Evolutionary conservation across 352 stramenopile species (phyloP), one percentile per base, ranked within the genome.

Genomic region (Globisporangium yorkense): DNA sequence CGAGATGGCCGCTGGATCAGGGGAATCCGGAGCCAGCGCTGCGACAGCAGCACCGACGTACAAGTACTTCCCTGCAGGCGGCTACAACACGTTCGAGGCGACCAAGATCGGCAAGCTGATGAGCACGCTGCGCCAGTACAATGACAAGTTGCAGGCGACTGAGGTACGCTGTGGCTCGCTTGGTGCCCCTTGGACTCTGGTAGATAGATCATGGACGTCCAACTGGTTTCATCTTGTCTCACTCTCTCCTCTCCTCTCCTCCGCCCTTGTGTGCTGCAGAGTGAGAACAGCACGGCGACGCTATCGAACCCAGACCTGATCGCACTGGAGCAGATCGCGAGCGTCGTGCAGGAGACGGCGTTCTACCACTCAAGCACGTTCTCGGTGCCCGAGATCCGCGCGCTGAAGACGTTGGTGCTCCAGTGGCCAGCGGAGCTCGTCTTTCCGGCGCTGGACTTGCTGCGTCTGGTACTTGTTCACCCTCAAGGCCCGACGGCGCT

Each of bases 301-400:
- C 62, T 93, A 1, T 61, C 50, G 15, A 72, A 81, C 8, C 62
- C 62, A 1, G 79, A 96, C 29, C 46, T 93, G 24, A 75, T 75
- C 39, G 63, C 68, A 27, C 67, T 96, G 2, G 77, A 87, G 18
- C 59, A 83, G 29, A 66, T 88, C 16, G 69, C 86, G 7, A 70
- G 68, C 18, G 88, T 77, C 0, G 74, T 96, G 24, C 84, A 94
- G 48, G 68, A 94, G 43, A 95, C 85, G 18, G 75, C 77, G 20
- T 92, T 88, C 39, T 98, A 98, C 68, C 95, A 98, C 74, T 94
- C 90, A 7, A 96, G 80, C 55, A 85, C 78, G 5, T 89, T 98
- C 44, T 65, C 77, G 3, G 35, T 67, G 7, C 52, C 48, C 1
- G 81, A 97, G 56, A 68, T 98, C 10, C 31, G 61, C 20, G 63